Evolutionary conservation across 2,329 filamentous ascomycete genomes (phyloP).

Genomic region (Penicillium expansum): DNA sequence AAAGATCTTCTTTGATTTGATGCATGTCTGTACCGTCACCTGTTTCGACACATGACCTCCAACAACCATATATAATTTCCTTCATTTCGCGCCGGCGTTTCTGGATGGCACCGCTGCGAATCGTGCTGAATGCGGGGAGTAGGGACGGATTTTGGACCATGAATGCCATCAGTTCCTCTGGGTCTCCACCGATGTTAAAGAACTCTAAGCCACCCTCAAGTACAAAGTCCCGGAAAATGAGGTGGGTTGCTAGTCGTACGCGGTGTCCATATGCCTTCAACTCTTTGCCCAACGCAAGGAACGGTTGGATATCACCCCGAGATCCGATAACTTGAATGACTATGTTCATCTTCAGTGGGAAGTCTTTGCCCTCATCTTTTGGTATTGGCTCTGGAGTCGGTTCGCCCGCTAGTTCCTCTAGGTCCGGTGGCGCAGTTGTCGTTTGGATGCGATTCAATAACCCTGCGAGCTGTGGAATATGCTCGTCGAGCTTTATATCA

Average conservation of each 20-base stretch:
- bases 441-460: conserved; percentile 16
- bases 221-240: conserved; percentile 66
- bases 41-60: conserved; percentile 79
- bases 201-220: conserved; percentile 72
- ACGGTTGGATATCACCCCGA: conserved; percentile 73
- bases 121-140: conserved; percentile 74
- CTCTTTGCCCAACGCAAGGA: conserved; percentile 66
- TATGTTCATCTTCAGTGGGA: conserved; percentile 50
- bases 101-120: conserved; percentile 74
- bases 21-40: conserved; percentile 61
- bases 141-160: conserved; percentile 88
- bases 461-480: conserved; percentile 19
- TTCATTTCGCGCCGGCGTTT: conserved; percentile 74
- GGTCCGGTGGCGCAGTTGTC: conserved; percentile 12
- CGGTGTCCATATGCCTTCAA: conserved; percentile 68
- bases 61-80: conserved; percentile 78
- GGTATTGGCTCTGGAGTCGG: not conserved
- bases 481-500: conserved; percentile 24
- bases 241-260: conserved; percentile 72
- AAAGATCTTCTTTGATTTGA: conserved; percentile 51
- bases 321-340: conserved; percentile 75
- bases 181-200: conserved; percentile 71
- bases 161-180: conserved; percentile 75
- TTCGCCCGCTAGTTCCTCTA: not conserved
- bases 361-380: conserved; percentile 10